Evolutionary conservation across 805 yeast species (phyloP).

Genomic region (Brettanomyces bruxellensis): DNA sequence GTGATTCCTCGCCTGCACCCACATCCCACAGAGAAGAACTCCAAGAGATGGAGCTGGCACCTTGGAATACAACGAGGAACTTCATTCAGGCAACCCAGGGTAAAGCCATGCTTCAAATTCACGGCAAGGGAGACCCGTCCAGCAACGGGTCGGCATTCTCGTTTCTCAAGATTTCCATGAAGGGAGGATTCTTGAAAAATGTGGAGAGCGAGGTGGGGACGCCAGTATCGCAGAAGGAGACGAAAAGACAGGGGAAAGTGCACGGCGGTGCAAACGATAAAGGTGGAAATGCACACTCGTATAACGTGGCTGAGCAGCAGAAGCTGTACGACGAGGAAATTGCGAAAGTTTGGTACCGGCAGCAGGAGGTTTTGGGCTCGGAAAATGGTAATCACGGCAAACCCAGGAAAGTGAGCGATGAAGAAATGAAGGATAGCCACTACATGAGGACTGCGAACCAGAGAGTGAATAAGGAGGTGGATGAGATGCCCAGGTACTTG

Average conservation of each 20-base stretch:
- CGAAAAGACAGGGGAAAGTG: constrained; percentile 11
- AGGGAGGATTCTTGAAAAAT: constrained; percentile 64
- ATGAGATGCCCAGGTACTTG: constrained; percentile 28
- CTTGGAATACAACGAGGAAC: constrained; percentile 91
- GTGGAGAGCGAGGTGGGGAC: constrained; percentile 12
- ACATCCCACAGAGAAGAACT: constrained; percentile 42
- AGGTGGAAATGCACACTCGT: constrained; percentile 55
- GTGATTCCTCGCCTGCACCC: constrained; percentile 3
- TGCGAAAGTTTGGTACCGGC: constrained; percentile 81
- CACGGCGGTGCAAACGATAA: constrained; percentile 23
- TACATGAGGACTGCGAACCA: constrained; percentile 27
- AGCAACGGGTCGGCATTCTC: constrained; percentile 87
- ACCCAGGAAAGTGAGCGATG: constrained; percentile 17
- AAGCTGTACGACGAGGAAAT: constrained; percentile 88
- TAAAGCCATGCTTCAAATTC: constrained; percentile 90
- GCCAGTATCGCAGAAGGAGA: constrained; percentile 16
- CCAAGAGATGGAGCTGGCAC: constrained; percentile 77
- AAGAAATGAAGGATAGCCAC: constrained; percentile 22
- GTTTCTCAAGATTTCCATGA: constrained; percentile 85
- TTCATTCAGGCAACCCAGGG: constrained; percentile 93
- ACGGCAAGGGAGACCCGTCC: constrained; percentile 92
- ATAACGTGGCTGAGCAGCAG: constrained; percentile 79
- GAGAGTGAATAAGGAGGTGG: constrained; percentile 23
- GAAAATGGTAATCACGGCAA: constrained; percentile 11
- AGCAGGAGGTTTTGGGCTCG: constrained; percentile 49